These are phyloP conservation scores for Arachis monticola DNA, from an alignment of 331 rosid species.

Conservation along the genomic window DNA sequence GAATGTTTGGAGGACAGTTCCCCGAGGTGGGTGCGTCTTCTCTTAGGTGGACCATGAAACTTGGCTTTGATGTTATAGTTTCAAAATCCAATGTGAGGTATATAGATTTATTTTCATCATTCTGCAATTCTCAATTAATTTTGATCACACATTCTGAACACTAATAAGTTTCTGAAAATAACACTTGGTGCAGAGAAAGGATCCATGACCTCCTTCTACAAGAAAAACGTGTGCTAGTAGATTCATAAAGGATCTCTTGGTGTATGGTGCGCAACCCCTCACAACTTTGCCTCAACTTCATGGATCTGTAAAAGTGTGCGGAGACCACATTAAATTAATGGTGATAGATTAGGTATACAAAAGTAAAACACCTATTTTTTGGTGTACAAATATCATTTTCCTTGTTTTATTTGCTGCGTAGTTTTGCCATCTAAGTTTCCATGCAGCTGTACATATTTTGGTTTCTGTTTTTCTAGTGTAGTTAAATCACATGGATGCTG, in stretches of 20 bases:
- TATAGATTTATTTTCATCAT: background rate
- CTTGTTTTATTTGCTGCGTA: background rate
- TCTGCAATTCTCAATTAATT: background rate
- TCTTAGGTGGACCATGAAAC: constrained; percentile 11
- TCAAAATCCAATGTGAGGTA: constrained; percentile 13
- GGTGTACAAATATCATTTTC: background rate
- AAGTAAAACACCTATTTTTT: too few species aligned
- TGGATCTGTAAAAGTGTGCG: background rate
- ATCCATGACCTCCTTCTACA: constrained; percentile 8
- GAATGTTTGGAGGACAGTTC: constrained; percentile 31
- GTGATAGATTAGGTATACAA: too few species aligned
- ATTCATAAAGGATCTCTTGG: constrained; percentile 6
- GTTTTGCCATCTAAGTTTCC: background rate
- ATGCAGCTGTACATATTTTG: constrained; percentile 19
- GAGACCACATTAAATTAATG: background rate
- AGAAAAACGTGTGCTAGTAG: constrained; percentile 24
- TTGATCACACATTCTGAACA: background rate
- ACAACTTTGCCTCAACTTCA: constrained; percentile 25
- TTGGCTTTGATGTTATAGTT: constrained; percentile 13
- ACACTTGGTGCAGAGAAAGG: constrained; percentile 25
- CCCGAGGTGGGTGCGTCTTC: constrained; percentile 37
- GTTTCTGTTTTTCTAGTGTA: constrained; percentile 6
- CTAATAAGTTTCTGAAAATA: constrained; percentile 8
- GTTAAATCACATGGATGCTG: constrained; percentile 16
- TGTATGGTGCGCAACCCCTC: constrained; percentile 32